Percentiles rank a stretch among this genome's conserved stretches.
Evolutionary conservation across 768 basidiomycete genomes (phyloP).

Genomic region (Polyporus arcularius): DNA sequence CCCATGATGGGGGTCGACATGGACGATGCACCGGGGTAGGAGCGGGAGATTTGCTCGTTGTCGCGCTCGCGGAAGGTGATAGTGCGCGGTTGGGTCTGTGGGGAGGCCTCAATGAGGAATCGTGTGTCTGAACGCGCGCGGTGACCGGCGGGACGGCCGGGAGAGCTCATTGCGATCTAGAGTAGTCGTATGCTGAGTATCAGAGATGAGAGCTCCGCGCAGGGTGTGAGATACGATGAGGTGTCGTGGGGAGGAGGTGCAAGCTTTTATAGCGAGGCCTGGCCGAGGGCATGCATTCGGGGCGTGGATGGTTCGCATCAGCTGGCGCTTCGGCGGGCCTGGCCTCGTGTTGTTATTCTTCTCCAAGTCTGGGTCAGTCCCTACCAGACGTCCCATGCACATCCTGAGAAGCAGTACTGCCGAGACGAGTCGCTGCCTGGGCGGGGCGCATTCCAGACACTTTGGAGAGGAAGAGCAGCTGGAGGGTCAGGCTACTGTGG

Average conservation of each 20-base stretch:
- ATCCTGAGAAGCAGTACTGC: too few species aligned
- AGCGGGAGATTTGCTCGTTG: constrained; percentile 12
- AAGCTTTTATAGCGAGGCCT: constrained; percentile 17
- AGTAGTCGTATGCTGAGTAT: background rate
- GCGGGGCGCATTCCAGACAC: too few species aligned
- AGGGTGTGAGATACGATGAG: constrained; percentile 12
- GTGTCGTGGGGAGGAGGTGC: background rate
- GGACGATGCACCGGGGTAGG: constrained; percentile 13
- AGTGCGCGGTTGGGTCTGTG: constrained; percentile 1
- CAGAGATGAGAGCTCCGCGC: constrained; percentile 1
- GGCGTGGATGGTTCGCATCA: constrained; percentile 16
- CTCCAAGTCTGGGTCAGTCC: background rate
- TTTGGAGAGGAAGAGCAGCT: too few species aligned
- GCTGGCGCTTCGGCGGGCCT: constrained; percentile 10
- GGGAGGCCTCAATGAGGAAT: constrained; percentile 13
- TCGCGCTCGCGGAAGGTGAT: constrained; percentile 7
- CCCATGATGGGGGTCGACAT: constrained; percentile 10
- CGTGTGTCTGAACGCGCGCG: constrained; percentile 13
- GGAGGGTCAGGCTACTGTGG: too few species aligned
- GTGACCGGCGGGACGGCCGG: constrained; percentile 10
- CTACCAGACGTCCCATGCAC: background rate
- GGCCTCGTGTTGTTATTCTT: constrained; percentile 1
- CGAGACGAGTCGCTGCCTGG: too few species aligned
- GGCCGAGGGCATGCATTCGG: constrained; percentile 16
- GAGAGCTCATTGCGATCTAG: constrained; percentile 3